Percentiles rank a stretch among this genome's conserved stretches.
phyloP scores from a whole-genome alignment of 1,284 basidiomycete genomes.

The Athelia psychrophila region DNA sequence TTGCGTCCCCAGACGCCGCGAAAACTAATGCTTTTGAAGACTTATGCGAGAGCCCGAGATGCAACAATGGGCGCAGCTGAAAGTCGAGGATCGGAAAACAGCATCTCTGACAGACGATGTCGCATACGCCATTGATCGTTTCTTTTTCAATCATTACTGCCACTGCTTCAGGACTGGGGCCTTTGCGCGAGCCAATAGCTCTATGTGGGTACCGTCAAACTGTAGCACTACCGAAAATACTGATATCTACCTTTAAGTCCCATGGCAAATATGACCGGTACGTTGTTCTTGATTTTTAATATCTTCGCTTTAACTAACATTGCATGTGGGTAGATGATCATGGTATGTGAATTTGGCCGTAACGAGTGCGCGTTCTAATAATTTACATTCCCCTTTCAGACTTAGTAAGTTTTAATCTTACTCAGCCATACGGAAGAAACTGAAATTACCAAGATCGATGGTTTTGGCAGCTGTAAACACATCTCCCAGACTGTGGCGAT shows the following conservation, averaged over 20 bases:
- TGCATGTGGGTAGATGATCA: slow-evolving; percentile 59
- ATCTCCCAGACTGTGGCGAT: not conserved
- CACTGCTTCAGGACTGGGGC: slow-evolving; percentile 84
- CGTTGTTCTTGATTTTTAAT: slow-evolving; percentile 3
- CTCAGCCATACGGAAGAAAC: slow-evolving; percentile 20
- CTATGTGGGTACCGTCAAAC: slow-evolving; percentile 67
- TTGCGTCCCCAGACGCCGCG: not conserved
- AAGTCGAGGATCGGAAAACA: slow-evolving; percentile 60
- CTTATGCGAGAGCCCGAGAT: slow-evolving; percentile 74
- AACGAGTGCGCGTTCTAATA: not conserved
- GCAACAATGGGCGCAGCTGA: slow-evolving; percentile 77
- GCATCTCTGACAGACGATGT: slow-evolving; percentile 77
- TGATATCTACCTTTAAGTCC: slow-evolving; percentile 35
- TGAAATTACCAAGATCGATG: slow-evolving; percentile 66
- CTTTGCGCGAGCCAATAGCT: slow-evolving; percentile 89
- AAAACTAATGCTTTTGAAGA: slow-evolving; percentile 26
- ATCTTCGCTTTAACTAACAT: not conserved
- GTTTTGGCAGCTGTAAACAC: slow-evolving; percentile 82
- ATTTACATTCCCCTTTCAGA: slow-evolving; percentile 27
- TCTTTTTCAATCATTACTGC: slow-evolving; percentile 91
- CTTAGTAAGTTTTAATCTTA: slow-evolving; percentile 30
- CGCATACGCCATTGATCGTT: slow-evolving; percentile 78
- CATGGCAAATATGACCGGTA: slow-evolving; percentile 65
- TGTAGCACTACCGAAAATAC: slow-evolving; percentile 1
- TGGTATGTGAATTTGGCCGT: slow-evolving; percentile 40